Evolutionary conservation across 2,329 filamentous ascomycete genomes (phyloP), one percentile per base, ranked within the genome.

Genomic region (Pyrenophora seminiperda): DNA sequence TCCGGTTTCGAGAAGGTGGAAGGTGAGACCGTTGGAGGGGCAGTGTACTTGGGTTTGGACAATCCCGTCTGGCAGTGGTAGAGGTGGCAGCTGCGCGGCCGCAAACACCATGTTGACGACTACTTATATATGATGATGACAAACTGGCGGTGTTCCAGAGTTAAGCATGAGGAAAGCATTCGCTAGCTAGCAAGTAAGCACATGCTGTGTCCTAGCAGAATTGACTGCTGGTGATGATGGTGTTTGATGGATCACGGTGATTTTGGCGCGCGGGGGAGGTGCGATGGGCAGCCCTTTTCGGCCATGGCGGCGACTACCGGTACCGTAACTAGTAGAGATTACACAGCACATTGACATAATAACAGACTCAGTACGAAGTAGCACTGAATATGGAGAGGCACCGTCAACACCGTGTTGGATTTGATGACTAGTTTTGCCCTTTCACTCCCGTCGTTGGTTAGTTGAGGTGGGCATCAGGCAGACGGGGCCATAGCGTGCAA

Each of bases 1-100:
- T 33, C 83, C 82, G 13, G 83, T 76, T 58, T 81, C 79, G 14
- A 88, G 75, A 29, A 84, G 68, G 69, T 89, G 86, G 69, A 83
- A 85, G 17, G 77, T 83, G 15, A 89, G 77, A 41, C 81, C 80
- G 58, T 79, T 80, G 33, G 77, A 69, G 4, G 73, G 73, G 37
- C 83, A 84, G 62, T 81, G 76, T 56, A 88, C 65, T 56, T 82
- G 81, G 58, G 80, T 79, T 47, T 83, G 81, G 13, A 73, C 75
- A 41, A 89, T 74, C 19, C 79, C 80, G 14, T 72, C 29, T 1
- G 84, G 83, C 2, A 89, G 76, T n/a, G 79, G 78, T 24, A 83
- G 68, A 19, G 81, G 77, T 32, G 72, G 65, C 27, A 78, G 55
- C 24, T 20, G 47, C 36, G 41, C n/a, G n/a, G n/a, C n/a, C n/a